phyloP scores from a whole-genome alignment of 176 grass and related monocot genomes.

The Avena atlantica region DNA sequence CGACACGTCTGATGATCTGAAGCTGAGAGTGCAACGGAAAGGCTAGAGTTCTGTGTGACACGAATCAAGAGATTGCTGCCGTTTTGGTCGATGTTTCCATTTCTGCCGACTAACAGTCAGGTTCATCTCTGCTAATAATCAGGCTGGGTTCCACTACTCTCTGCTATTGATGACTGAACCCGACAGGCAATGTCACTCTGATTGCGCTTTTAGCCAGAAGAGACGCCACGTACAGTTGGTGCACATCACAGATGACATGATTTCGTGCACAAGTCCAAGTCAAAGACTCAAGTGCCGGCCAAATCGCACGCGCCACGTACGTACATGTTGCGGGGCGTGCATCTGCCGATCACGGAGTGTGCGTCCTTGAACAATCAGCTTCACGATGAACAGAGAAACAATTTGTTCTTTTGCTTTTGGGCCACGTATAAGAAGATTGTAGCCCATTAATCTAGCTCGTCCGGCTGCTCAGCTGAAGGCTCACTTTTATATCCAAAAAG shows the following conservation, averaged over 20 bases:
- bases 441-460: no score
- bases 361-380: no score
- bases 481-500: no score
- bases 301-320: neutral
- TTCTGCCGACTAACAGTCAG: neutral
- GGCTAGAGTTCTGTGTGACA: neutral
- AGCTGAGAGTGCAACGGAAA: neutral
- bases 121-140: neutral
- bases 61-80: neutral
- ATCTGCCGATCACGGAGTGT: no score
- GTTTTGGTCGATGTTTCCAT: slow-evolving; percentile 10
- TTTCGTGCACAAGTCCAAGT: neutral
- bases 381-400: no score
- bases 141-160: neutral
- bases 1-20: neutral
- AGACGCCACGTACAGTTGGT: neutral
- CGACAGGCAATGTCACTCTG: neutral
- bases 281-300: neutral
- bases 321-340: neutral
- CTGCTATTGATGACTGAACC: neutral
- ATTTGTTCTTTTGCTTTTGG: no score
- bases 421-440: no score
- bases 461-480: no score
- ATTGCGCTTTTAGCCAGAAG: neutral
- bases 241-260: neutral